Evolutionary conservation across 495 filamentous ascomycete genomes (phyloP).

Genomic region (Penicillium goetzii): DNA sequence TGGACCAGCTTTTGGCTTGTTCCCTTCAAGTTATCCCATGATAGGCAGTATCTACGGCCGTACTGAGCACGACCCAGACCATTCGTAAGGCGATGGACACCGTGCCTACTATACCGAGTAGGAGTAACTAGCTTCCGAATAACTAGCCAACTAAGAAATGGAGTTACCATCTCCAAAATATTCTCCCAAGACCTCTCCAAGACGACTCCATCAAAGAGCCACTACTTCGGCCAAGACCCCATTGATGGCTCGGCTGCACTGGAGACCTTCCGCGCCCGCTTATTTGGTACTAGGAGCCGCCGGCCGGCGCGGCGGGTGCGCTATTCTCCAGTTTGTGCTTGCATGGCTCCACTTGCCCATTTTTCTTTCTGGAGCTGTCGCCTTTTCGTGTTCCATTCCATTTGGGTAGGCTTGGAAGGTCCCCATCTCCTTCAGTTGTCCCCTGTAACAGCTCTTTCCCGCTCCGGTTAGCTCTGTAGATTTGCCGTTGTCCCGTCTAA

Average conservation of each 20-base stretch:
- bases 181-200: not conserved
- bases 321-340: conserved; percentile 26
- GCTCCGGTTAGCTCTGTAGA: conserved; percentile 1
- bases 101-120: not conserved
- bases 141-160: not conserved
- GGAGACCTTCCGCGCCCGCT: conserved; percentile 28
- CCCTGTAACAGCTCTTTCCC: conserved; percentile 2
- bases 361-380: conserved; percentile 9
- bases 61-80: not conserved
- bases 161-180: not conserved
- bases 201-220: conserved; percentile 1
- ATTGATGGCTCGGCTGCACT: conserved; percentile 9
- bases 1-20: not conserved
- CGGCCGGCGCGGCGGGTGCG: conserved; percentile 27
- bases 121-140: not conserved
- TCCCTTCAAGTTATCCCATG: not conserved
- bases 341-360: conserved; percentile 17
- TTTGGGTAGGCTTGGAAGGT: not conserved
- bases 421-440: not conserved
- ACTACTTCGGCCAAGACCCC: not conserved
- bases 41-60: not conserved
- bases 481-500: not conserved
- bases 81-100: not conserved
- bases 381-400: not conserved
- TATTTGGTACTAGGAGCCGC: conserved; percentile 28